Base-by-base conservation (phyloP, 192 early-diverging fungal species). In the Rhizophagus sp. region DNA sequence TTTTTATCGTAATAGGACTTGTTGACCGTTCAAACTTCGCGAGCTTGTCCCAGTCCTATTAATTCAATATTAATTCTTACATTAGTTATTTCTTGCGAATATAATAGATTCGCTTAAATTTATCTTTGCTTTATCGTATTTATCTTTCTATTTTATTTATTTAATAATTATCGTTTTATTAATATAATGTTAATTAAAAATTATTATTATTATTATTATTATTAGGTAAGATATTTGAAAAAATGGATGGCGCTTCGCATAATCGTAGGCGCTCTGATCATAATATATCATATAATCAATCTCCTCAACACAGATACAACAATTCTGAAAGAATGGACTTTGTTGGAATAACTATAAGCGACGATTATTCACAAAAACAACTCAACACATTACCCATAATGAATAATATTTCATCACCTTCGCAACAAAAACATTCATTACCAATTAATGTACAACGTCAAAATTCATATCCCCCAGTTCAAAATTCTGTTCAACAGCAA, bases 301-400 rank as follows among this genome's bases (percentile, higher is more conserved):
- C 44, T 19, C 15, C 47, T 57, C 27, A 27, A 57, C 73, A 34
- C 24, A 50, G 15, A 27, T 33, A 36, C 25, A 50, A 75, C 49
- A 62, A 52, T 47, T 30, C 65, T 30, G 76, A 78, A 62, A 78
- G 39, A 24, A 78, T 22, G 13, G 76, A 78, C 12, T 78, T 47
- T 50, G 76, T 78, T 52, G 76, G 76, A 19, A 78, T 78, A 25
- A 78, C 76, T n/a, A 78, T 78, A 47, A 69, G 52, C 47, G 76
- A 78, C 19, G 76, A 78, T 66, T 69, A 39, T 49, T 41, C 76
- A 33, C 76, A 78, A 69, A 78, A 69, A 17, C 61, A 78, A 52
- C 27, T 69, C 65, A 30, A 5, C 49, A 44, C 11, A 41, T 41
- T 78, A n/a, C 76, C 63, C 5, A n/a, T 36, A 49, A 47, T 68